Evolutionary conservation across 2,329 filamentous ascomycete genomes (phyloP).

Genomic region (Penicillium aurantiogriseum): DNA sequence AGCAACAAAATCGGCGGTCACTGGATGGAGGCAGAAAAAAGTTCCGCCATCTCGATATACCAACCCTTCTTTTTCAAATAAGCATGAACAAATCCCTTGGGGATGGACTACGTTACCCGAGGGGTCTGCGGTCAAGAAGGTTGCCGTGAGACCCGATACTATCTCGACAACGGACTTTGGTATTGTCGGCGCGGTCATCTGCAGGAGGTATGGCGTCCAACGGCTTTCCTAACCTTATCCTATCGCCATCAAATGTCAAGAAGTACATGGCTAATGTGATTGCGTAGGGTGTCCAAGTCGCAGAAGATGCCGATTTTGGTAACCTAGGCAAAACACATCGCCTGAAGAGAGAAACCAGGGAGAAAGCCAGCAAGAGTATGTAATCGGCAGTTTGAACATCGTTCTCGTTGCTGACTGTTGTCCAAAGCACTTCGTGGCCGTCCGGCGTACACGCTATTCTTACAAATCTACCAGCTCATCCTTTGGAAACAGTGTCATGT

Average conservation of each 20-base stretch:
- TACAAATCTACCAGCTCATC: conserved; percentile 81
- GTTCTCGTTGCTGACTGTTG: conserved; percentile 48
- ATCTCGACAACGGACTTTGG: conserved; percentile 70
- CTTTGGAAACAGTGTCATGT: conserved; percentile 77
- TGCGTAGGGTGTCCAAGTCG: conserved; percentile 44
- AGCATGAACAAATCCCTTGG: conserved; percentile 33
- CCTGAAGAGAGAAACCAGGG: conserved; percentile 54
- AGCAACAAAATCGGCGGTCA: conserved; percentile 20
- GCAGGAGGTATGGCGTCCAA: conserved; percentile 59
- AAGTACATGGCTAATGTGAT: background rate
- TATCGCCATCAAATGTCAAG: conserved; percentile 3
- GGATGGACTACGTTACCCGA: conserved; percentile 46
- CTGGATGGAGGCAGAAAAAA: conserved; percentile 23
- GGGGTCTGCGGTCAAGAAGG: conserved; percentile 57
- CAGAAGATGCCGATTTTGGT: conserved; percentile 67
- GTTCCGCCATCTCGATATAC: conserved; percentile 8
- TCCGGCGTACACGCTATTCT: conserved; percentile 71
- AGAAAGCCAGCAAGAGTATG: conserved; percentile 53
- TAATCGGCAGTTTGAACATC: conserved; percentile 3
- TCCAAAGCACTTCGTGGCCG: conserved; percentile 56
- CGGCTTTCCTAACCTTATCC: conserved; percentile 7
- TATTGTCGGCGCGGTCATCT: conserved; percentile 81
- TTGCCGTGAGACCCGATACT: conserved; percentile 71
- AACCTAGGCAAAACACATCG: conserved; percentile 57
- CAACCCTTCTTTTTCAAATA: conserved; percentile 13